phyloP scores from a whole-genome alignment of 352 stramenopile genomes.

The Pythium volutum region DNA sequence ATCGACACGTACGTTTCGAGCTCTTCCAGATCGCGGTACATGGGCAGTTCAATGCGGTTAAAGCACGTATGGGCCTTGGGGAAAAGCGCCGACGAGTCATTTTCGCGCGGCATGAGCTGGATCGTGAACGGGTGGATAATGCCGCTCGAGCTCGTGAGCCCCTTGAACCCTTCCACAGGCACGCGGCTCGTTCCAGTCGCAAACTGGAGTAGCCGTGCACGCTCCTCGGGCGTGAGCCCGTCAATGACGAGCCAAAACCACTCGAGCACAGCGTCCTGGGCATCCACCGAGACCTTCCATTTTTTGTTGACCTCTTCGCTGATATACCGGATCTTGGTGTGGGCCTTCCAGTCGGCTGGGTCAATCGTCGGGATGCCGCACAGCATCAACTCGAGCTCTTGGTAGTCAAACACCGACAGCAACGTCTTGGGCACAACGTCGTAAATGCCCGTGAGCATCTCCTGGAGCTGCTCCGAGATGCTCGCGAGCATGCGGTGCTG shows the following conservation, averaged over 20 bases:
- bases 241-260: constrained; percentile 92
- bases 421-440: constrained; percentile 87
- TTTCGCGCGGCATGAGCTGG: constrained; percentile 54
- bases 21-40: constrained; percentile 79
- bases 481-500: constrained; percentile 92
- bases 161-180: constrained; percentile 78
- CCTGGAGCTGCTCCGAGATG: constrained; percentile 87
- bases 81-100: constrained; percentile 55
- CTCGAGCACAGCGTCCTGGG: constrained; percentile 62
- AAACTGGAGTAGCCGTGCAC: constrained; percentile 96
- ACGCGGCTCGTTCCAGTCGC: constrained; percentile 96
- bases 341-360: constrained; percentile 83
- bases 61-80: constrained; percentile 87
- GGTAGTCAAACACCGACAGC: constrained; percentile 90
- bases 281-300: constrained; percentile 32
- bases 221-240: constrained; percentile 89
- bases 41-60: constrained; percentile 82
- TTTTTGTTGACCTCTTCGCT: constrained; percentile 88
- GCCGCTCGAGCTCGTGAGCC: constrained; percentile 74
- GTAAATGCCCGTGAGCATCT: constrained; percentile 91
- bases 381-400: constrained; percentile 95
- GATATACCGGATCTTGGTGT: constrained; percentile 81
- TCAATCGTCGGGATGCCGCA: constrained; percentile 90
- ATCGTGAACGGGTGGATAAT: constrained; percentile 81
- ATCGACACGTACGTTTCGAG: constrained; percentile 83